Evolutionary conservation across 768 basidiomycete genomes (phyloP), one percentile per base, ranked within the genome.

Genomic region (Mycena polygramma): DNA sequence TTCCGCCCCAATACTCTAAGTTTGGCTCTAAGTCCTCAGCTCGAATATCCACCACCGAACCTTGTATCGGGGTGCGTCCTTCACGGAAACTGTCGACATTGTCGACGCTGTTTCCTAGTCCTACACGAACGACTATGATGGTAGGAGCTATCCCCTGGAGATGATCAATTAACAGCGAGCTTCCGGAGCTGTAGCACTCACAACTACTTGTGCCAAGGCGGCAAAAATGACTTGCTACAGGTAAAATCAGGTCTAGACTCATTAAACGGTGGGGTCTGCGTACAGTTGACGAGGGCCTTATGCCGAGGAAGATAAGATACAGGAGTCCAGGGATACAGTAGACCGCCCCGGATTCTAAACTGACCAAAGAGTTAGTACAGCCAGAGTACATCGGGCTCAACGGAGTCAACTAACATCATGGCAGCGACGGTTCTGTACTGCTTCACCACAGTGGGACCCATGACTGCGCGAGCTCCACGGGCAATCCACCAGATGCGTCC

Each of bases 401-500:
- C 3, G 22, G n/a, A 53, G 19, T 26, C 8, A 3, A 66, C 78
- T 63, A 35, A 81, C 80, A 80, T 64, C 62, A 81, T 75, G 4
- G 75, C 77, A 30, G 76, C 64, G 22, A 77, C 76, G 30, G 74
- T 75, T 45, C 74, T 72, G 68, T 77, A 79, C 43, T 76, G 72
- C 55, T 72, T 71, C 6, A 70, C 70, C 60, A 74, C 73, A 5
- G 61, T 35, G 7, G 64, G 61, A 0, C 78, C 79, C 72, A 78
- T 68, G 14, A 77, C 71, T 20, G 37, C 65, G 14, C 74, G 74
- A 7, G 78, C 75, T 53, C 78, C 71, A 51, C 75, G 76, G 5
- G 79, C 77, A 41, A 80, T 77, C 76, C 77, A 80, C 66, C 77
- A 69, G 57, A 81, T 79, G 9, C 77, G 74, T 13, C 78, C 77